These are phyloP conservation scores for Neoscytalidium dimidiatum DNA, from an alignment of 2,329 filamentous ascomycete species.

Conservation along the genomic window DNA sequence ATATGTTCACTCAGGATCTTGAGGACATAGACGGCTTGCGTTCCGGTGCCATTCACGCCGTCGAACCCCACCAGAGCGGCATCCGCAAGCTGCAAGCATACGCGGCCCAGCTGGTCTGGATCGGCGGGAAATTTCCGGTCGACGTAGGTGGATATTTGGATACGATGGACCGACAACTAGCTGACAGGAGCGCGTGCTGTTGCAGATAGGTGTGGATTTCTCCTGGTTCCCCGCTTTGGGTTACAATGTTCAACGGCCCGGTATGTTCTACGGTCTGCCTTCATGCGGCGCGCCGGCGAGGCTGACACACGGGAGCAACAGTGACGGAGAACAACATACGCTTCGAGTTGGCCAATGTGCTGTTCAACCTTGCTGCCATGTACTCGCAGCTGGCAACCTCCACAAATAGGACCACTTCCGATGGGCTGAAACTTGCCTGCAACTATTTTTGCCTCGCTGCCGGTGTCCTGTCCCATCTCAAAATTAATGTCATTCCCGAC, in stretches of 20 bases:
- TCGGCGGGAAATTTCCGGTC: constrained; percentile 92
- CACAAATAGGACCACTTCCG: constrained; percentile 73
- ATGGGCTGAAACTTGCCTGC: constrained; percentile 84
- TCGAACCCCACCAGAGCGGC: constrained; percentile 84
- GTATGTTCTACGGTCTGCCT: constrained; percentile 23
- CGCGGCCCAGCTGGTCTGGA: constrained; percentile 89
- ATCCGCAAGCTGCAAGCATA: constrained; percentile 88
- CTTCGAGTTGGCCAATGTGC: constrained; percentile 86
- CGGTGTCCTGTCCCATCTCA: constrained; percentile 78
- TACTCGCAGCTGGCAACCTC: constrained; percentile 90
- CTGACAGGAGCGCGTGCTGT: constrained; percentile 16
- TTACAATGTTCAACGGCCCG: constrained; percentile 78
- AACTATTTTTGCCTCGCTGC: constrained; percentile 89
- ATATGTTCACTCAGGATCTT: constrained; percentile 91
- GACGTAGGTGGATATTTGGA: constrained; percentile 61
- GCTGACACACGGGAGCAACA: constrained; percentile 24
- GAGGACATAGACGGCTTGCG: constrained; percentile 82
- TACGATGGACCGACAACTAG: neutral
- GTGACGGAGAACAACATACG: constrained; percentile 66
- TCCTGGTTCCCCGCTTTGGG: constrained; percentile 94
- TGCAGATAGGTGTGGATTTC: constrained; percentile 87
- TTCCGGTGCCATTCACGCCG: constrained; percentile 81
- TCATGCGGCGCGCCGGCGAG: neutral
- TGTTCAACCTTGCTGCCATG: constrained; percentile 90
- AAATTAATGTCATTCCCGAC: constrained; percentile 76